Percentiles rank a stretch among this genome's conserved stretches.
These are phyloP conservation scores for Paraphaeosphaeria minitans DNA, from an alignment of 2,329 filamentous ascomycete genomes.

Conservation along the genomic window DNA sequence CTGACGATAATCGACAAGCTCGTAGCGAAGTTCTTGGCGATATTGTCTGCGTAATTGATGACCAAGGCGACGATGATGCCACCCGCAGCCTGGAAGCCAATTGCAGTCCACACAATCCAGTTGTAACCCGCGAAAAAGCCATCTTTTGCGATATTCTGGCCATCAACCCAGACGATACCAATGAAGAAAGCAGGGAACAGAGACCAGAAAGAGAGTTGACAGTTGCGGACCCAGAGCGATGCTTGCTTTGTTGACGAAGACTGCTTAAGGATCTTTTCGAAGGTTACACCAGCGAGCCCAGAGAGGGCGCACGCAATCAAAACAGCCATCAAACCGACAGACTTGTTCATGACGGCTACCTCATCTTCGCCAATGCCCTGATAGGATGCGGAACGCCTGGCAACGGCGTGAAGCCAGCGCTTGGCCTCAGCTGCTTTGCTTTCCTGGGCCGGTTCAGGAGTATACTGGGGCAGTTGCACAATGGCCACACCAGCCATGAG, in stretches of 20 bases:
- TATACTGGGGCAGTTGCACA: slow-evolving; percentile 75
- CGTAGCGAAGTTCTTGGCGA: slow-evolving; percentile 91
- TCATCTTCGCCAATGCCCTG: slow-evolving; percentile 78
- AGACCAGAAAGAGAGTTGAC: slow-evolving; percentile 93
- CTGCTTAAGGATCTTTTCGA: slow-evolving; percentile 91
- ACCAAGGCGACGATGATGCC: slow-evolving; percentile 83
- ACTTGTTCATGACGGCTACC: slow-evolving; percentile 70
- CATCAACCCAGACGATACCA: slow-evolving; percentile 86
- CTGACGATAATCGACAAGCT: slow-evolving; percentile 90
- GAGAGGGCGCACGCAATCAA: slow-evolving; percentile 79
- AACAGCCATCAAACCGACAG: slow-evolving; percentile 78
- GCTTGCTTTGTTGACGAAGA: slow-evolving; percentile 71
- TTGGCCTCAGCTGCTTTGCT: slow-evolving; percentile 57
- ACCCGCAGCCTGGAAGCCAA: slow-evolving; percentile 80
- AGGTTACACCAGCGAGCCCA: slow-evolving; percentile 83
- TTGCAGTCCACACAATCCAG: slow-evolving; percentile 84
- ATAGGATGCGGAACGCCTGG: slow-evolving; percentile 78
- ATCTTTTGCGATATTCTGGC: slow-evolving; percentile 77
- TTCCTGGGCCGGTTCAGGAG: slow-evolving; percentile 61
- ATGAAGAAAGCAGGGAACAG: slow-evolving; percentile 86
- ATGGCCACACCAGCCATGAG: slow-evolving; percentile 83
- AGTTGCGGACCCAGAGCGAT: slow-evolving; percentile 91
- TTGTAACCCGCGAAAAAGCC: slow-evolving; percentile 98
- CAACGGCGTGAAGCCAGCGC: slow-evolving; percentile 48
- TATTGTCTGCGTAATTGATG: slow-evolving; percentile 84